These are phyloP conservation scores for Grosmannia huntii DNA, from an alignment of 2,329 filamentous ascomycete species.

Conservation along the genomic window DNA sequence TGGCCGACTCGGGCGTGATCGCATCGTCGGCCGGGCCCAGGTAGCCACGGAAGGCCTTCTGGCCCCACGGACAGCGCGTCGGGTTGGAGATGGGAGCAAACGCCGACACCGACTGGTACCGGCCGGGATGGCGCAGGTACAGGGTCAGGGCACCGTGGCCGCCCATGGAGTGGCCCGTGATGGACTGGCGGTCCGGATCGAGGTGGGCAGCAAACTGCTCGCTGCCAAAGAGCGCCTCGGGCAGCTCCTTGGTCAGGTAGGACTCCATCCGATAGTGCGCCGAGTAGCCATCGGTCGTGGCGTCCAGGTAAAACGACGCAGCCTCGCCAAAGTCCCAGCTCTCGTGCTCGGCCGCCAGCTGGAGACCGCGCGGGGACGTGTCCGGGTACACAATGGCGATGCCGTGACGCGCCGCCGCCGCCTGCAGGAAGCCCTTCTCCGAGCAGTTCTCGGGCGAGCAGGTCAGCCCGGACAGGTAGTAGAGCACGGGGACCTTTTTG, in stretches of 20 bases:
- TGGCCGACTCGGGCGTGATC: constrained; percentile 6
- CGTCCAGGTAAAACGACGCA: constrained; percentile 91
- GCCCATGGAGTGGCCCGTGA: constrained; percentile 94
- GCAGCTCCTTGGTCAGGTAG: constrained; percentile 86
- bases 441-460: constrained; percentile 83
- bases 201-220: constrained; percentile 51
- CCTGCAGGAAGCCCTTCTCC: constrained; percentile 84
- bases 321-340: constrained; percentile 83
- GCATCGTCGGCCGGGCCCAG: constrained; percentile 51
- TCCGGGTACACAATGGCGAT: constrained; percentile 94
- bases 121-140: constrained; percentile 81
- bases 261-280: constrained; percentile 86
- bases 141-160: constrained; percentile 89
- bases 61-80: constrained; percentile 74
- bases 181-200: constrained; percentile 59
- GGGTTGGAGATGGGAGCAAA: constrained; percentile 90
- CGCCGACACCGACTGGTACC: constrained; percentile 79
- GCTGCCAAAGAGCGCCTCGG: constrained; percentile 52
- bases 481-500: constrained; percentile 65
- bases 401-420: constrained; percentile 62
- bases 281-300: constrained; percentile 65
- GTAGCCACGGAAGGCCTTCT: constrained; percentile 91
- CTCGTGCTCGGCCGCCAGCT: constrained; percentile 75
- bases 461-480: constrained; percentile 89
- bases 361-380: constrained; percentile 77